phyloP scores from a whole-genome alignment of 2,329 filamentous ascomycete genomes.

The Beauveria caledonica region DNA sequence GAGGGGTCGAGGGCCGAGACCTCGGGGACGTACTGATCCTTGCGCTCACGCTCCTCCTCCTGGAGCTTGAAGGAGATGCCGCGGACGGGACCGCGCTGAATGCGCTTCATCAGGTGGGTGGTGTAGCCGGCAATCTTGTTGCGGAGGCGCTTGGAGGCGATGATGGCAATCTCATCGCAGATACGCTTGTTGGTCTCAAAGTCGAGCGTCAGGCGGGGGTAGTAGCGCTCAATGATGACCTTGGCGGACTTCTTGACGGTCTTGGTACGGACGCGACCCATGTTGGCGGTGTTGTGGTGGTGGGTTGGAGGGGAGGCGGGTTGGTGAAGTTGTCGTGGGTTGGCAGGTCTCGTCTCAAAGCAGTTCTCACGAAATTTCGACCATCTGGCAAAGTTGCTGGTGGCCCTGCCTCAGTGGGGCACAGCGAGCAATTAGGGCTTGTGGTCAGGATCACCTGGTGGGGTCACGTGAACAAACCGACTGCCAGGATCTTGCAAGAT shows the following conservation, averaged over 20 bases:
- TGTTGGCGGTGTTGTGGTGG: constrained; percentile 47
- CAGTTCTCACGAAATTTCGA: constrained; percentile 3
- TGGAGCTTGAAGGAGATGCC: constrained; percentile 99
- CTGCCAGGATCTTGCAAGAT: not conserved
- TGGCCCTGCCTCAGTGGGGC: constrained; percentile 17
- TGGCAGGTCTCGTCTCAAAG: not conserved
- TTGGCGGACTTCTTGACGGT: constrained; percentile 78
- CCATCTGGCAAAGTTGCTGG: constrained; percentile 21
- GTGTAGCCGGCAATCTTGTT: constrained; percentile 99
- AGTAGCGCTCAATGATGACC: constrained; percentile 99
- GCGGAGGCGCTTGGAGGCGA: constrained; percentile 95
- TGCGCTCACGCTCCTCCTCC: constrained; percentile 99
- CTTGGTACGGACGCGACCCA: constrained; percentile 65
- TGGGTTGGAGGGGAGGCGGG: constrained; percentile 20
- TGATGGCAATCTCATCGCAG: constrained; percentile 99
- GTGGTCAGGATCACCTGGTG: constrained; percentile 12
- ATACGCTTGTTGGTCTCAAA: constrained; percentile 99
- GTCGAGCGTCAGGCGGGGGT: constrained; percentile 96
- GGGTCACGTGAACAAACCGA: constrained; percentile 18
- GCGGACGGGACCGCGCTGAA: constrained; percentile 96
- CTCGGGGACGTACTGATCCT: constrained; percentile 99
- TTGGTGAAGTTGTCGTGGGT: constrained; percentile 18
- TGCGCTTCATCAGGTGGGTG: constrained; percentile 99
- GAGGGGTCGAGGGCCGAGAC: constrained; percentile 97
- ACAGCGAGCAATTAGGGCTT: constrained; percentile 23